A percentile compares a stretch with the other conserved stretches of the same genome.
Conservation (phyloP, 1,284 basidiomycete species). For the Inonotus hispidus region DNA sequence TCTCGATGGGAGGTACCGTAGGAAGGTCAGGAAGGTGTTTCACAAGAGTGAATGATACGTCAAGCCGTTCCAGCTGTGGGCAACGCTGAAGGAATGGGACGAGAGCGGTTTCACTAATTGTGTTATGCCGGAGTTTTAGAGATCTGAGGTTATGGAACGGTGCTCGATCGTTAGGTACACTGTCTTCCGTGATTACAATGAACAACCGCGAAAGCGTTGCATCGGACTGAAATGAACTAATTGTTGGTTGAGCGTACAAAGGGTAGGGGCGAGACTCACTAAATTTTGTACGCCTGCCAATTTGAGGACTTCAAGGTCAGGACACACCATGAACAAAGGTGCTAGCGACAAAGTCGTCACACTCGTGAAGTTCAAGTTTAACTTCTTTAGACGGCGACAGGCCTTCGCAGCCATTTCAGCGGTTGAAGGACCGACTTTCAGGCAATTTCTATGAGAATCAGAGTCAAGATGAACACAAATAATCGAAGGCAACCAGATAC, state of each 20-base stretch:
- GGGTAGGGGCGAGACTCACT: constrained; percentile 33
- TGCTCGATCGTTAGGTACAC: constrained; percentile 22
- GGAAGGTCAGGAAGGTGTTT: constrained; percentile 27
- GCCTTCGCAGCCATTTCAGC: constrained; percentile 36
- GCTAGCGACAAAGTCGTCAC: constrained; percentile 44
- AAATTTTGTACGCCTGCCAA: constrained; percentile 56
- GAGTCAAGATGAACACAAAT: background rate
- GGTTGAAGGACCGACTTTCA: constrained; percentile 49
- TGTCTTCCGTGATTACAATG: constrained; percentile 23
- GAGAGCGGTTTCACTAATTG: constrained; percentile 45
- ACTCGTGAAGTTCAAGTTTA: constrained; percentile 62
- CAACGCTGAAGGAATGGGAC: constrained; percentile 39
- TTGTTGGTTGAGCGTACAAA: background rate
- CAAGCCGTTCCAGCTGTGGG: constrained; percentile 48
- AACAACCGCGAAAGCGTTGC: constrained; percentile 45
- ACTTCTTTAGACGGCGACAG: constrained; percentile 39
- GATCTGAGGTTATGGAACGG: constrained; percentile 39
- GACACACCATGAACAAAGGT: constrained; percentile 38
- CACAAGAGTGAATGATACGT: constrained; percentile 60
- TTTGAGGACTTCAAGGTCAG: constrained; percentile 50
- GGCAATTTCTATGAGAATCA: constrained; percentile 43
- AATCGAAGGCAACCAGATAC: constrained; percentile 30
- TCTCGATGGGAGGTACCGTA: constrained; percentile 35
- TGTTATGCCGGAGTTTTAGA: constrained; percentile 55
- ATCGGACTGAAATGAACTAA: constrained; percentile 43